Percentiles rank a stretch among this genome's conserved stretches.
phyloP scores from a whole-genome alignment of 2,329 filamentous ascomycete genomes.

The Phialophora expanda region DNA sequence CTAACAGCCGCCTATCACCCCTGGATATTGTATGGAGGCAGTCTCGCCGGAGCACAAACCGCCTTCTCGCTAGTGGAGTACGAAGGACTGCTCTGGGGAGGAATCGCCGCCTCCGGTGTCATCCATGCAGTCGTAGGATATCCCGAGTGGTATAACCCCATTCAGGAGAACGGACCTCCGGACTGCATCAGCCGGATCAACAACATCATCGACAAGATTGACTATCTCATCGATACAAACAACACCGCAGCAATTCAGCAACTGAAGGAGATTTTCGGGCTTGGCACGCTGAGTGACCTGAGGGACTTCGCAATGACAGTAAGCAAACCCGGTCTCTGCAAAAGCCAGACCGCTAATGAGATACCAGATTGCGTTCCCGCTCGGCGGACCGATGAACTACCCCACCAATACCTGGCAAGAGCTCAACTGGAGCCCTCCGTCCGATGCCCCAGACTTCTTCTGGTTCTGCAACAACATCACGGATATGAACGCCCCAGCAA shows the following conservation, averaged over 20 bases:
- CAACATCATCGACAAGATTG: slow-evolving; percentile 57
- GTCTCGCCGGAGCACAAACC: slow-evolving; percentile 52
- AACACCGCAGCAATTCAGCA: slow-evolving; percentile 52
- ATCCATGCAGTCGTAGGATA: slow-evolving; percentile 52
- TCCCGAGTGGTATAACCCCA: slow-evolving; percentile 57
- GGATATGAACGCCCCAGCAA: slow-evolving; percentile 51
- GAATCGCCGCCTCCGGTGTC: slow-evolving; percentile 56
- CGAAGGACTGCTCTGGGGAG: slow-evolving; percentile 48
- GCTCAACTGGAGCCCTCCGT: slow-evolving; percentile 55
- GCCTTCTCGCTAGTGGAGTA: slow-evolving; percentile 53
- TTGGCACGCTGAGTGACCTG: slow-evolving; percentile 52
- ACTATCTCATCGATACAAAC: slow-evolving; percentile 52
- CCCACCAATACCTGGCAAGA: slow-evolving; percentile 61
- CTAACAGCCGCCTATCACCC: slow-evolving; percentile 50
- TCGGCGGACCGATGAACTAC: slow-evolving; percentile 57
- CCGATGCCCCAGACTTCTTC: slow-evolving; percentile 56
- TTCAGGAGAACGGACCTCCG: slow-evolving; percentile 56
- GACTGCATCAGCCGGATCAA: slow-evolving; percentile 58
- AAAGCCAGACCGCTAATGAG: slow-evolving; percentile 14
- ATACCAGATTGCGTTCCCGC: slow-evolving; percentile 51
- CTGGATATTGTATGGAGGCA: slow-evolving; percentile 56
- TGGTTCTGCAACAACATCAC: slow-evolving; percentile 60
- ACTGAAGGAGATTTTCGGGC: slow-evolving; percentile 56
- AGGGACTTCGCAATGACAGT: slow-evolving; percentile 38
- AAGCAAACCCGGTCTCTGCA: slow-evolving; percentile 6